Base-by-base conservation (phyloP, 1,284 basidiomycete species). In the Peniophora sp. region DNA sequence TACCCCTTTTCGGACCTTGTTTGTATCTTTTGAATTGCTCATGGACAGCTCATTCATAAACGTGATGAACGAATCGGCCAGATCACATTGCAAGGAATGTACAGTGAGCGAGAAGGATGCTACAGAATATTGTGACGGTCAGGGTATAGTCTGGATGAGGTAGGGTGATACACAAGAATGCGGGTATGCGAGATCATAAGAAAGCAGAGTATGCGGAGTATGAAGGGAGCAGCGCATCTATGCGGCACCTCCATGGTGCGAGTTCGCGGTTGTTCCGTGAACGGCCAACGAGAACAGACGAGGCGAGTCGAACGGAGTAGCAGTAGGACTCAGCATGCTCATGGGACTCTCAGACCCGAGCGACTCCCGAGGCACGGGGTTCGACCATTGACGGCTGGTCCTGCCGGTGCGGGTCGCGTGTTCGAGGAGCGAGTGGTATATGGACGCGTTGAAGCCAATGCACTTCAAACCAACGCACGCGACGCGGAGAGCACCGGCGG, bases 401-500 rank as follows among this genome's bases (percentile, higher is more conserved):
- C 27, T 32, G 5, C 27, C 27, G 39, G n/a, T 9, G 53, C 73
- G 73, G n/a, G 67, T 66, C 19, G 81, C 78, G 53, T 84, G 82
- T 47, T 84, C 83, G 44, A 87, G 68, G 39, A 87, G 68, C 14
- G 75, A 73, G 41, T 72, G 71, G 61, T 88, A 88, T 57, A 87
- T 61, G 9, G 55, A 50, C 48, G 63, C 59, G 60, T 81, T 85
- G 72, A 89, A 89, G 6, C 86, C 83, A 45, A 86, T 73, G 60
- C 86, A 89, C 55, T 85, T 82, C 46, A 89, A 65, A 8, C 78
- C 86, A 52, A 89, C 69, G 58, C 85, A 88, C 11, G 81, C 82
- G 24, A 85, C 74, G 54, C 77, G 80, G 44, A 89, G 73, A 22
- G 85, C 85, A 1, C 86, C 86, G 1, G 71, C 81, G 1, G 75